These are phyloP conservation scores for Petunia axillaris DNA, from an alignment of 257 asterid species.

Conservation along the genomic window DNA sequence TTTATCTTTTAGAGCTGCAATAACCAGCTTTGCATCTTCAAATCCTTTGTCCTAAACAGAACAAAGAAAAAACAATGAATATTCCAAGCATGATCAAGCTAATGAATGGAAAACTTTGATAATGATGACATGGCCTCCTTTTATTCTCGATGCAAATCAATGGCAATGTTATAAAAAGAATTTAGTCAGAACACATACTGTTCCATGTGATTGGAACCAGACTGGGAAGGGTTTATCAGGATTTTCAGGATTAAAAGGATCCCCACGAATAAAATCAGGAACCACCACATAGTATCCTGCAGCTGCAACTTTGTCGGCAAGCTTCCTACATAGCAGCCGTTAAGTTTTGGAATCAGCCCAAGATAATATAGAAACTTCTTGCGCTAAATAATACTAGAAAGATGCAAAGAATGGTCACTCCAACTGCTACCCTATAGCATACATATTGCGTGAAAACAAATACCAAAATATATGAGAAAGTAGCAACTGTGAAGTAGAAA, in stretches of 20 bases:
- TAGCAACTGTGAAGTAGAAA: neutral
- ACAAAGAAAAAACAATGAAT: neutral
- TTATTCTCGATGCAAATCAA: constrained; percentile 10
- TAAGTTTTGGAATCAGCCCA: neutral
- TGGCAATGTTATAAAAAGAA: neutral
- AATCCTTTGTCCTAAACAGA: constrained; percentile 50
- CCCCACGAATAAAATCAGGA: constrained; percentile 70
- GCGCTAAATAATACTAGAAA: neutral
- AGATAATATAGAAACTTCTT: constrained; percentile 13
- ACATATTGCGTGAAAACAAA: neutral
- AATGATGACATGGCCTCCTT: constrained; percentile 2
- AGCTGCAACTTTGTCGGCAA: constrained; percentile 71
- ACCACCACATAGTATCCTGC: constrained; percentile 64
- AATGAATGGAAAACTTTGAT: constrained; percentile 21
- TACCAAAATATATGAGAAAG: neutral
- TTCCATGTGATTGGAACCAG: constrained; percentile 40
- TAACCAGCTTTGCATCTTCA: constrained; percentile 51
- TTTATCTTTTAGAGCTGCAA: constrained; percentile 50
- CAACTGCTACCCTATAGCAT: neutral
- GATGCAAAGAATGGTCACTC: neutral
- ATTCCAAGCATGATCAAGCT: neutral
- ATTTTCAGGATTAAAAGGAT: constrained; percentile 47
- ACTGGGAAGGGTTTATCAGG: constrained; percentile 37
- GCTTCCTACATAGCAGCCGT: constrained; percentile 42
- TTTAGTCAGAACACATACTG: constrained; percentile 10